A percentile compares a stretch with the other conserved stretches of the same genome.
These are phyloP conservation scores for Tricholoma furcatifolium DNA, from an alignment of 768 basidiomycete genomes.

Conservation along the genomic window DNA sequence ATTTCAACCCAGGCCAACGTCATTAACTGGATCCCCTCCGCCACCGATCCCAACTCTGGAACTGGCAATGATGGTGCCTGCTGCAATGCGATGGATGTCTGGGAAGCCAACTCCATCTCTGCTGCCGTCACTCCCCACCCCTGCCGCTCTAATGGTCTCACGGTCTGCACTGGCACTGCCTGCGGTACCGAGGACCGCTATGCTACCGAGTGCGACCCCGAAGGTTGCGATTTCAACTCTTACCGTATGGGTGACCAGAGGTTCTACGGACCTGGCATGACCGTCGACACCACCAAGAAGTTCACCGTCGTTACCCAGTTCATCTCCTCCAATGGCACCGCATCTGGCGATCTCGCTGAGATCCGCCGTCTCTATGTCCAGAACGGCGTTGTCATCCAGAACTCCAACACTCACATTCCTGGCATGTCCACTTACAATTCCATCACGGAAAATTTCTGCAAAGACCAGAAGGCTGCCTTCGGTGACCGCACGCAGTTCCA, in stretches of 20 bases:
- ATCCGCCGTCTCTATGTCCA: slow-evolving; percentile 12
- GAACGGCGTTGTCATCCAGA: too few relatives aligned
- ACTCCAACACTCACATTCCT: slow-evolving; percentile 50
- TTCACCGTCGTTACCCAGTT: too few relatives aligned
- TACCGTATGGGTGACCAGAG: slow-evolving; percentile 43
- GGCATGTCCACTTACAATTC: slow-evolving; percentile 33
- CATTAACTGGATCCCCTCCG: slow-evolving; percentile 35
- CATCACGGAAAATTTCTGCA: background rate
- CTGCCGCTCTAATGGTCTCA: slow-evolving; percentile 38
- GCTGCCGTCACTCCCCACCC: slow-evolving; percentile 53
- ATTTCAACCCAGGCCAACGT: slow-evolving; percentile 40
- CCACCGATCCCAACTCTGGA: slow-evolving; percentile 43
- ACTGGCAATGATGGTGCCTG: slow-evolving; percentile 36
- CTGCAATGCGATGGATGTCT: background rate
- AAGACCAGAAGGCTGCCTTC: slow-evolving; percentile 39
- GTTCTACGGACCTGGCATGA: slow-evolving; percentile 47
- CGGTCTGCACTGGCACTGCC: slow-evolving; percentile 38
- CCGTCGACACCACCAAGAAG: slow-evolving; percentile 48
- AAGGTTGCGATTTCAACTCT: too few relatives aligned
- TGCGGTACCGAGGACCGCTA: slow-evolving; percentile 36
- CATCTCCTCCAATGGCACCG: slow-evolving; percentile 41
- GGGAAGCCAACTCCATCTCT: slow-evolving; percentile 29
- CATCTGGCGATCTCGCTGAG: slow-evolving; percentile 38
- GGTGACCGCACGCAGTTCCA: slow-evolving; percentile 43
- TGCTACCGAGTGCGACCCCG: slow-evolving; percentile 53